These are phyloP conservation scores for Mollisia scopiformis DNA, from an alignment of 2,329 filamentous ascomycete species.

Conservation along the genomic window DNA sequence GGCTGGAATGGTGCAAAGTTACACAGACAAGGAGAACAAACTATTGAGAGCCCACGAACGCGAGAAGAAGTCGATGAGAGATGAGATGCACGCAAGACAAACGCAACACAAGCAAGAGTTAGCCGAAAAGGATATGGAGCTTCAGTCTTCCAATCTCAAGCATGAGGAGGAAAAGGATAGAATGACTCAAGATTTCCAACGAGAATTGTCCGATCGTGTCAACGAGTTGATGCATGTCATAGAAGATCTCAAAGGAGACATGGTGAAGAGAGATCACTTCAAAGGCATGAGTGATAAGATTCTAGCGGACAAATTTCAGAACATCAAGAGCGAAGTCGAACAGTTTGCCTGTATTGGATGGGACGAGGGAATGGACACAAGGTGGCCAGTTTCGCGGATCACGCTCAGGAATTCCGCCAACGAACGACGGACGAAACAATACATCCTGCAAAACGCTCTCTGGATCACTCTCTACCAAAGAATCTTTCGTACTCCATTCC, in stretches of 20 bases:
- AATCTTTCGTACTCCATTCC: slow-evolving; percentile 13
- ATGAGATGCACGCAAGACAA: too few species aligned
- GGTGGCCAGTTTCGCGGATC: slow-evolving; percentile 1
- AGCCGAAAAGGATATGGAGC: too few species aligned
- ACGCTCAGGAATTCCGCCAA: not conserved
- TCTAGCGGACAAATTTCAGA: slow-evolving; percentile 3
- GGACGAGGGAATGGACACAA: not conserved
- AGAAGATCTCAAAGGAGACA: not conserved
- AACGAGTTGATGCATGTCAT: not conserved
- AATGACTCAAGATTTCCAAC: not conserved
- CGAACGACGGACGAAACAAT: slow-evolving; percentile 8
- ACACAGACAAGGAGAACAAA: too few species aligned
- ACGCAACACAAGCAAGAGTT: too few species aligned
- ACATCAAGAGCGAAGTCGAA: slow-evolving; percentile 12
- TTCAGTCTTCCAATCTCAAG: too few species aligned
- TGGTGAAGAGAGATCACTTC: slow-evolving; percentile 12
- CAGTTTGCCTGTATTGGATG: slow-evolving; percentile 9
- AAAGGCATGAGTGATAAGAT: slow-evolving; percentile 15
- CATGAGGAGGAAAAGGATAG: not conserved
- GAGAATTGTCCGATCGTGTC: too few species aligned
- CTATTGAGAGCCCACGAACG: too few species aligned
- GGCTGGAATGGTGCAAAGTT: too few species aligned
- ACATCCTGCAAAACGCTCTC: slow-evolving; percentile 12
- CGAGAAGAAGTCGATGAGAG: too few species aligned
- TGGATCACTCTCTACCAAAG: slow-evolving; percentile 12